phyloP scores from a whole-genome alignment of 108 stramenopile genomes.

The Stephanodiscus minutulus region DNA sequence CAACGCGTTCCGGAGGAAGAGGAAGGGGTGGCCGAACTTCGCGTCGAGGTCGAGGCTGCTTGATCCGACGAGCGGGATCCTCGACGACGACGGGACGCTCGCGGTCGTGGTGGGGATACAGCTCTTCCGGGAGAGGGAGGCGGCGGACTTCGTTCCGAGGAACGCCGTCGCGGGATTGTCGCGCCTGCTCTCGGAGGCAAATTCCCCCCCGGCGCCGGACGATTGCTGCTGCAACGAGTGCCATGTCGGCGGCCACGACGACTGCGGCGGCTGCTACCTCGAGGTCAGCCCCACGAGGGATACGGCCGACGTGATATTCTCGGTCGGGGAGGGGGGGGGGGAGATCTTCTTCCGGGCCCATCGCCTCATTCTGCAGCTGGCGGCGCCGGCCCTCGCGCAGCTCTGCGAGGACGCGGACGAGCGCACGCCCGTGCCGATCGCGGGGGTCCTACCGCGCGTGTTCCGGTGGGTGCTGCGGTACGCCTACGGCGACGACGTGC shows the following conservation, averaged over 20 bases:
- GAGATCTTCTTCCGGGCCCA: constrained; percentile 21
- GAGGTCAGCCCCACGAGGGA: constrained; percentile 1
- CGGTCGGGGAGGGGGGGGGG: constrained; percentile 11
- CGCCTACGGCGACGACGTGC: constrained; percentile 35
- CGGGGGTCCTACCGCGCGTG: constrained; percentile 13
- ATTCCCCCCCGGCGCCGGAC: not conserved
- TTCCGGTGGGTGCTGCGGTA: constrained; percentile 26
- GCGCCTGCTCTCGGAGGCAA: not conserved
- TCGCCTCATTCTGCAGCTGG: constrained; percentile 22
- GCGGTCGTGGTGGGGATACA: constrained; percentile 28
- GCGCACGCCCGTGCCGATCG: constrained; percentile 23
- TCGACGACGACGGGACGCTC: constrained; percentile 20
- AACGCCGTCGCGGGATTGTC: constrained; percentile 14
- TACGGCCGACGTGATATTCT: constrained; percentile 28
- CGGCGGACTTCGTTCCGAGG: constrained; percentile 25
- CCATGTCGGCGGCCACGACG: not conserved
- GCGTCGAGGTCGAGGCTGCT: constrained; percentile 13
- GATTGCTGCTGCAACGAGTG: not conserved
- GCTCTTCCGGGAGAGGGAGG: constrained; percentile 11
- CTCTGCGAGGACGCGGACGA: constrained; percentile 12
- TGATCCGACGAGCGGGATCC: constrained; percentile 5
- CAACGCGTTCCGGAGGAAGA: constrained; percentile 23
- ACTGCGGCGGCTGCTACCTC: not conserved
- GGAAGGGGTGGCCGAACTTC: constrained; percentile 21
- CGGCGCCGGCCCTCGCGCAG: constrained; percentile 18